Base-by-base conservation (phyloP, 2,329 filamentous ascomycete genomes). In the Exserohilum turcica region DNA sequence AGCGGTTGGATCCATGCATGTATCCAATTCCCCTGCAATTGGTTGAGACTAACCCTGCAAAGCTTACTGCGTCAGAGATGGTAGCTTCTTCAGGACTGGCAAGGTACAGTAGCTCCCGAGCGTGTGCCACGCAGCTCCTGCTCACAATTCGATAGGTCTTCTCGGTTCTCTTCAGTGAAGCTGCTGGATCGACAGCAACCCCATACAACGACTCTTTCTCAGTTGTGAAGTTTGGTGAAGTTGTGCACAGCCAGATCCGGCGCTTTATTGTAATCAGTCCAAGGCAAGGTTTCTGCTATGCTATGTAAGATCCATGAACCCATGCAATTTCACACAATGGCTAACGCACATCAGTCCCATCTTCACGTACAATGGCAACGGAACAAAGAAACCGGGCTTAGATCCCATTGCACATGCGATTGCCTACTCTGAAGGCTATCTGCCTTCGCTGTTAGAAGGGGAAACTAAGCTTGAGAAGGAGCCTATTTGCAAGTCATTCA, bases 391-490 rank as follows among this genome's bases (percentile, higher is more conserved):
- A 12, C 36, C 1, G 12, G 57, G 49, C 4, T 55, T 60, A 2
- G 8, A 12, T 2, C 45, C 63, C 3, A 52, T 54, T 3, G 69
- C 71, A 16, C 77, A 79, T 60, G 67, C 76, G 1, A 61, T 77
- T 9, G 68, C 78, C 5, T 70, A 76, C 43, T 49, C 49, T 2
- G 24, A 32, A 5, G 56, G 56, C 1, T n/a, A 32, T 47, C 27
- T 5, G n/a, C n/a, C 67, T 63, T 9, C 9, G 0, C 12, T 39
- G 5, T 7, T 63, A 36, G 3, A 28, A 1, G 54, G 53, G 1
- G 75, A 78, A 52, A 52, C 57, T 5, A 68, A 74, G 36, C 66
- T 77, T 49, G 52, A 43, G 1, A 78, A 78, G 52, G 50, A 60
- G 3, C 61, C 76, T 5, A 63, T 79, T 2, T 64, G 63, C 15